These are phyloP conservation scores for Nigrograna mackinnonii DNA, from an alignment of 2,329 filamentous ascomycete species.

Conservation along the genomic window DNA sequence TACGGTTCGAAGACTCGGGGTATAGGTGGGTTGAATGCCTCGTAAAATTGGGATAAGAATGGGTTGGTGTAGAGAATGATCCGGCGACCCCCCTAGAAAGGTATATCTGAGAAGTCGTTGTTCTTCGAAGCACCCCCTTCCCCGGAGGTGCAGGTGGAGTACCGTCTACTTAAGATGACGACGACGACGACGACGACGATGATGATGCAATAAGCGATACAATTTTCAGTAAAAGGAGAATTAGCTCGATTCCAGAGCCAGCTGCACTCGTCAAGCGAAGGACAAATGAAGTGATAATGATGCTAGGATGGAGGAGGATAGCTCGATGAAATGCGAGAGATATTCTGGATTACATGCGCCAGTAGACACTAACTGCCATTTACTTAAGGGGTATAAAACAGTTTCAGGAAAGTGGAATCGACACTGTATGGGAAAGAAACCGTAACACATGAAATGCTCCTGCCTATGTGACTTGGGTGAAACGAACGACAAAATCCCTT, in stretches of 20 bases:
- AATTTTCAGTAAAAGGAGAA: too few species aligned
- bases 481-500: too few species aligned
- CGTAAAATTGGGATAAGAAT: constrained; percentile 17
- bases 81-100: constrained; percentile 50
- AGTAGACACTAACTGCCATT: too few species aligned
- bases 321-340: too few species aligned
- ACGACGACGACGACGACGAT: too few species aligned
- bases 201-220: too few species aligned
- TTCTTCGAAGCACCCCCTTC: constrained; percentile 26
- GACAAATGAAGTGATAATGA: background rate
- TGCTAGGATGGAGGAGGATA: too few species aligned
- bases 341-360: too few species aligned
- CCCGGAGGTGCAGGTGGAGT: constrained; percentile 16
- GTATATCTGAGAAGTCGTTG: constrained; percentile 53
- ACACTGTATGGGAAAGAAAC: background rate
- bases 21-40: constrained; percentile 16
- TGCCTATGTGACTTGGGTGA: too few species aligned
- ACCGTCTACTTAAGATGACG: background rate
- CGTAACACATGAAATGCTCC: too few species aligned
- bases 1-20: constrained; percentile 17
- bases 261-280: too few species aligned
- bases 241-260: too few species aligned
- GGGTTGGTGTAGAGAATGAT: constrained; percentile 30
- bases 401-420: constrained; percentile 1
- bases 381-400: background rate